Evolutionary conservation across 371 early-diverging fungal species (phyloP).

Genomic region (Rozella allomycis): DNA sequence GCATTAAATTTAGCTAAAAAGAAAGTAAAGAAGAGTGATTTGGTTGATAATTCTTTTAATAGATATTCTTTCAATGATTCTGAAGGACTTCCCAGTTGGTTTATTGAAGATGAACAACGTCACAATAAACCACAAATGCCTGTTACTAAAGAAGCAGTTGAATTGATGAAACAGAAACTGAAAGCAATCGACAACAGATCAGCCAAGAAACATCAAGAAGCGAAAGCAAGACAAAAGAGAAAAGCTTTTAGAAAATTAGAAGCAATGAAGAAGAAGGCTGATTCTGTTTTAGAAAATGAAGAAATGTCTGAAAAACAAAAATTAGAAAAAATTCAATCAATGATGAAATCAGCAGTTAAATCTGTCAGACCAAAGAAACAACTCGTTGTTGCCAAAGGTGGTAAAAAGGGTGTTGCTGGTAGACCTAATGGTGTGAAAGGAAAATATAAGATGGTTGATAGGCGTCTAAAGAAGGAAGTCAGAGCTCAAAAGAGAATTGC

Average conservation of each 20-base stretch:
- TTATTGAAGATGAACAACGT: conserved; percentile 64
- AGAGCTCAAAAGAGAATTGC: conserved; percentile 52
- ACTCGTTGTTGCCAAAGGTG: conserved; percentile 74
- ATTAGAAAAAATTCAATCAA: neutral
- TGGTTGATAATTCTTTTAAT: conserved; percentile 72
- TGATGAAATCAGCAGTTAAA: conserved; percentile 40
- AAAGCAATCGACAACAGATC: conserved; percentile 79
- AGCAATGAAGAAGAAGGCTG: conserved; percentile 69
- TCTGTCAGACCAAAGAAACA: conserved; percentile 47
- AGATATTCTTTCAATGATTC: conserved; percentile 69
- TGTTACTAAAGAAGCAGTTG: conserved; percentile 82
- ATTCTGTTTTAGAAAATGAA: conserved; percentile 31
- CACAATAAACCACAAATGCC: conserved; percentile 64
- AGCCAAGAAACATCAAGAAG: conserved; percentile 95
- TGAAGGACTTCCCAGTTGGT: conserved; percentile 72
- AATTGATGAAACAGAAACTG: conserved; percentile 49
- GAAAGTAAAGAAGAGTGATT: conserved; percentile 27
- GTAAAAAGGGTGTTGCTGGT: conserved; percentile 64
- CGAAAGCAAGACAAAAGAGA: conserved; percentile 85
- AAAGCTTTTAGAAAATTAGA: conserved; percentile 41
- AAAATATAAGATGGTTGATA: conserved; percentile 74
- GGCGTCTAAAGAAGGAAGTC: conserved; percentile 76
- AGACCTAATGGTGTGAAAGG: conserved; percentile 93
- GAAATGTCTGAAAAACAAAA: conserved; percentile 50
- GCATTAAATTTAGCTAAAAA: too few relatives aligned